These are phyloP conservation scores for Chrysochromulina tobinii DNA, from an alignment of 78 protist genomes.

Conservation along the genomic window DNA sequence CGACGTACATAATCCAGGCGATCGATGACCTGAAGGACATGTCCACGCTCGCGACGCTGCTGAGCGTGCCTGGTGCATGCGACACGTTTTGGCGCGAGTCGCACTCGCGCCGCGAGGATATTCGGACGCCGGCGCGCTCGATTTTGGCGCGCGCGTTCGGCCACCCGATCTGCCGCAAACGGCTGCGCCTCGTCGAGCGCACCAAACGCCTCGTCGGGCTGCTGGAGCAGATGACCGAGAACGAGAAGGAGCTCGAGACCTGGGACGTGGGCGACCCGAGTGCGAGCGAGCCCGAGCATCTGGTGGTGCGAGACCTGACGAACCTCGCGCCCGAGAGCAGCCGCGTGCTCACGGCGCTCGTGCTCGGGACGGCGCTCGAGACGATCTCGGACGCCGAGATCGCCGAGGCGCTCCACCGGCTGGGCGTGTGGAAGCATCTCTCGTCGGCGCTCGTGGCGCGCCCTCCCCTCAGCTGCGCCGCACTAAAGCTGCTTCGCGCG, in stretches of 20 bases:
- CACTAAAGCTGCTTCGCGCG: background rate
- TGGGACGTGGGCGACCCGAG: too few relatives aligned
- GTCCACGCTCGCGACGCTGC: too few relatives aligned
- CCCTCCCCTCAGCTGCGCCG: background rate
- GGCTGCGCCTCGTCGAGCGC: background rate
- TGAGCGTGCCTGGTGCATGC: background rate
- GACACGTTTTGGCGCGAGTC: slow-evolving; percentile 22
- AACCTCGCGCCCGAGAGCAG: background rate
- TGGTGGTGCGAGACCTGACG: background rate
- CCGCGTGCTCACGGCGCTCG: background rate
- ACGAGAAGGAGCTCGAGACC: background rate
- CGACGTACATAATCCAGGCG: too few relatives aligned
- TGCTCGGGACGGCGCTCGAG: too few relatives aligned
- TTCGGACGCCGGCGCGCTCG: background rate
- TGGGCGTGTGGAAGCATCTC: background rate
- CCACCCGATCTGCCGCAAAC: background rate
- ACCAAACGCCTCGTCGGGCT: background rate
- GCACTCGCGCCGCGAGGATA: background rate
- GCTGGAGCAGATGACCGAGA: background rate
- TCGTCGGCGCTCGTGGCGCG: background rate
- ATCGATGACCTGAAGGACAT: too few relatives aligned
- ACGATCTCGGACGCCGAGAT: background rate
- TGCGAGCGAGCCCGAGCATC: background rate
- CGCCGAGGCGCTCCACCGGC: background rate
- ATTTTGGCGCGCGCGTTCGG: background rate